Conservation (phyloP, 805 yeast genomes). For the Kluyveromyces nonfermentans region DNA sequence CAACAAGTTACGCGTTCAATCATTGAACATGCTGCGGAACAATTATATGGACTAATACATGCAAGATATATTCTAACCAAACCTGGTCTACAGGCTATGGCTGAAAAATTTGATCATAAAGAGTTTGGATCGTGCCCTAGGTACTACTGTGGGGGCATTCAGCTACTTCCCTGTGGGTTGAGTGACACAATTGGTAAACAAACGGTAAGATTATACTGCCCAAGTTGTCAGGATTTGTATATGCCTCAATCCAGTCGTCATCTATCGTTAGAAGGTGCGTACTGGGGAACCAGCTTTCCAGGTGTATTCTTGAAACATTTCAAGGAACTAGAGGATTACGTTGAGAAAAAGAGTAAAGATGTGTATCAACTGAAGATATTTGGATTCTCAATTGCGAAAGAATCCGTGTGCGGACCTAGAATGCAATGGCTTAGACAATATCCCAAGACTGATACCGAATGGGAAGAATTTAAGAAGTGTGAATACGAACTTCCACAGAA, state of each 20-base stretch:
- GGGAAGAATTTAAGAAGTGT: slow-evolving; percentile 53
- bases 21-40: slow-evolving; percentile 84
- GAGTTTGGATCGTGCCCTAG: slow-evolving; percentile 92
- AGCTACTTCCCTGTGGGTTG: slow-evolving; percentile 83
- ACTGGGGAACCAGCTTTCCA: slow-evolving; percentile 92
- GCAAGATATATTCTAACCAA: slow-evolving; percentile 84
- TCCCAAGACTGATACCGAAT: slow-evolving; percentile 55
- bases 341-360: slow-evolving; percentile 46
- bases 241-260: slow-evolving; percentile 82
- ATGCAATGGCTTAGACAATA: slow-evolving; percentile 88
- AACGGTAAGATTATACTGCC: slow-evolving; percentile 88
- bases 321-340: slow-evolving; percentile 80
- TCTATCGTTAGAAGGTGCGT: slow-evolving; percentile 89
- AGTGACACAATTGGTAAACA: slow-evolving; percentile 87
- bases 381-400: slow-evolving; percentile 76
- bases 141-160: slow-evolving; percentile 81
- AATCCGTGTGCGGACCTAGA: slow-evolving; percentile 76
- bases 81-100: slow-evolving; percentile 83
- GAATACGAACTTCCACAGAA: slow-evolving; percentile 48
- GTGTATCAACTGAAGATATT: slow-evolving; percentile 64
- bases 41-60: slow-evolving; percentile 87
- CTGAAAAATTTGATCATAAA: slow-evolving; percentile 83
- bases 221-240: slow-evolving; percentile 87
- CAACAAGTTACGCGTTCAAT: slow-evolving; percentile 46
- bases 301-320: slow-evolving; percentile 85